These are phyloP conservation scores for Diaporthe vaccinii DNA, from an alignment of 2,329 filamentous ascomycete species.

Conservation along the genomic window DNA sequence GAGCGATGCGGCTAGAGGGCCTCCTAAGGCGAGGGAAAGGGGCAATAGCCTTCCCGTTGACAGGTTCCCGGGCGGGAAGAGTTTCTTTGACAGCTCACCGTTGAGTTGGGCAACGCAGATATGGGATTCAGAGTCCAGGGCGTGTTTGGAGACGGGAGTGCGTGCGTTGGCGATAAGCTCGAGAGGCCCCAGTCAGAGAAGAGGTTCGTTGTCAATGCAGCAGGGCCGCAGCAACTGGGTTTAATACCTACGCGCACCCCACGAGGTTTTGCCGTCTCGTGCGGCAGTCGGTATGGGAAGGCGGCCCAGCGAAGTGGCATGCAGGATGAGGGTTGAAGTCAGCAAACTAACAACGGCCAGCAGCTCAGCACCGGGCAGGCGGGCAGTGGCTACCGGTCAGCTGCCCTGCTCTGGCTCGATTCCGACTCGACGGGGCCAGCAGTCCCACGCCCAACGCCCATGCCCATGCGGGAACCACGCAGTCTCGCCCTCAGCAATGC, in stretches of 20 bases:
- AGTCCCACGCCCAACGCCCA: neutral
- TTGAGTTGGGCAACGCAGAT: slow-evolving; percentile 1
- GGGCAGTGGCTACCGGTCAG: slow-evolving; percentile 13
- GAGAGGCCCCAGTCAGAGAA: neutral
- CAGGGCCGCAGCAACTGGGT: neutral
- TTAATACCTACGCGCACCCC: slow-evolving; percentile 8
- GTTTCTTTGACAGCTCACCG: slow-evolving; percentile 3
- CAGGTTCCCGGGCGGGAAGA: slow-evolving; percentile 2
- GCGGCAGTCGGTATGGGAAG: slow-evolving; percentile 29
- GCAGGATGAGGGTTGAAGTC: slow-evolving; percentile 13
- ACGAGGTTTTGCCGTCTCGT: slow-evolving; percentile 5
- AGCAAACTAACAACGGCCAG: neutral
- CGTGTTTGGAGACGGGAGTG: slow-evolving; percentile 1
- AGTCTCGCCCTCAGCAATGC: neutral
- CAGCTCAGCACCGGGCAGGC: neutral
- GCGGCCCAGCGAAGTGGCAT: neutral
- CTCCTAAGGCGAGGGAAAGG: neutral
- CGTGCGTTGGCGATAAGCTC: slow-evolving; percentile 21
- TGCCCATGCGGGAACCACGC: neutral
- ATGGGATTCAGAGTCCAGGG: neutral
- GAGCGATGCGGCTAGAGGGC: neutral
- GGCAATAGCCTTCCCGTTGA: slow-evolving; percentile 3
- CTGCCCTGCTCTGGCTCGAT: slow-evolving; percentile 8
- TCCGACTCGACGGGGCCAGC: neutral
- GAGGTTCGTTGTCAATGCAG: slow-evolving; percentile 21